Conservation (phyloP, 1,284 basidiomycete genomes). For the Phellopilus nigrolimitatus region DNA sequence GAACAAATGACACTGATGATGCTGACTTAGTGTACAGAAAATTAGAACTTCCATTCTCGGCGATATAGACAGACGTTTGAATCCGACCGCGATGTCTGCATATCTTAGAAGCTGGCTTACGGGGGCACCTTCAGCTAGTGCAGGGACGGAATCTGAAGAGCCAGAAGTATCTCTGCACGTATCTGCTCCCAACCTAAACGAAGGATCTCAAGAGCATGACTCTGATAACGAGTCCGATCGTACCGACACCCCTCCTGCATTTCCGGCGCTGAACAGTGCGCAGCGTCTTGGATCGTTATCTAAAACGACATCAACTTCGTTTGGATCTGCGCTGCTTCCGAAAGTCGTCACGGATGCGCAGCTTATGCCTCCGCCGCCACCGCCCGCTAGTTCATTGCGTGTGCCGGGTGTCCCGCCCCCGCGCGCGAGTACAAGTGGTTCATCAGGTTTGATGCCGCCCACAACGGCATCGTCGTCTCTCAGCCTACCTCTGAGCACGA, state of each 20-base stretch:
- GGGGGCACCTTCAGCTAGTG: not conserved
- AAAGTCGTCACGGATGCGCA: slow-evolving; percentile 48
- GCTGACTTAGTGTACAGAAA: no score
- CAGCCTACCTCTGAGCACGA: slow-evolving; percentile 55
- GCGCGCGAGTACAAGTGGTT: not conserved
- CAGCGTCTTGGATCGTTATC: slow-evolving; percentile 52
- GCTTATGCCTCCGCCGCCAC: slow-evolving; percentile 69
- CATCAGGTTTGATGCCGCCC: not conserved
- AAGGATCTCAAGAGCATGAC: slow-evolving; percentile 41
- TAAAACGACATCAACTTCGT: slow-evolving; percentile 22
- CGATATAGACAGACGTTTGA: not conserved
- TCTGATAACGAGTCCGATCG: slow-evolving; percentile 36
- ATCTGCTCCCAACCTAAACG: slow-evolving; percentile 26
- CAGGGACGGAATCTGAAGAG: not conserved
- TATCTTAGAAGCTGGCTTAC: slow-evolving; percentile 17
- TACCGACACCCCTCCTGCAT: slow-evolving; percentile 74
- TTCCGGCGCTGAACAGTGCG: slow-evolving; percentile 76
- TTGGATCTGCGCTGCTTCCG: slow-evolving; percentile 28
- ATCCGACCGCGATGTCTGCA: slow-evolving; percentile 12
- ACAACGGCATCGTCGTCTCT: slow-evolving; percentile 39
- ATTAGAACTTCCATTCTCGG: not conserved
- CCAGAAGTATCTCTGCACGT: slow-evolving; percentile 12
- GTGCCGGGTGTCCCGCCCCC: slow-evolving; percentile 34
- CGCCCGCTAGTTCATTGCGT: slow-evolving; percentile 44
- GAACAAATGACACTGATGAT: no score